A percentile compares a stretch with the other conserved stretches of the same genome.
phyloP scores from a whole-genome alignment of 1,284 basidiomycete genomes.

The Ceratobasidium sp. region DNA sequence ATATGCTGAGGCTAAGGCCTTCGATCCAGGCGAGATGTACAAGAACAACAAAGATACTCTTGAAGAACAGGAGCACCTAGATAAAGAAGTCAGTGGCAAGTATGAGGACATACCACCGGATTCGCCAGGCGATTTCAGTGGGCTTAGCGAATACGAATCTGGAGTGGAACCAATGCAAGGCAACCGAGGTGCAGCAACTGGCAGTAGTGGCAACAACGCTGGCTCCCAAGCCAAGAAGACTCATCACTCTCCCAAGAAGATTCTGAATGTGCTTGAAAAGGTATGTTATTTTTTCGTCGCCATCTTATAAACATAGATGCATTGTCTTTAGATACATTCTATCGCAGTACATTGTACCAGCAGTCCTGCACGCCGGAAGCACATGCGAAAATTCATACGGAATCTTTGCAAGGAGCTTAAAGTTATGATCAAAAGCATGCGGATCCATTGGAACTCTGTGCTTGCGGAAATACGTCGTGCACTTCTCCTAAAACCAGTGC shows the following conservation, averaged over 20 bases:
- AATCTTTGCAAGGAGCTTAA: not conserved
- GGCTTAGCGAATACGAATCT: not conserved
- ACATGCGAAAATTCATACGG: not conserved
- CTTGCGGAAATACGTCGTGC: constrained; percentile 24
- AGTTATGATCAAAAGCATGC: constrained; percentile 16
- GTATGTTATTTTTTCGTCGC: too few relatives aligned
- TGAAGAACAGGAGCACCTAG: not conserved
- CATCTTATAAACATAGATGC: not conserved
- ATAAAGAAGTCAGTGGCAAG: not conserved
- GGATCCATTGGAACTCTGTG: constrained; percentile 11
- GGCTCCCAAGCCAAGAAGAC: too few relatives aligned
- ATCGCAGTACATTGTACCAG: constrained; percentile 10
- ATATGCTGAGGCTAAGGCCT: not conserved
- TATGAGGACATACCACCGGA: not conserved
- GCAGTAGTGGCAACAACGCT: not conserved
- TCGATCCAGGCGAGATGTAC: not conserved
- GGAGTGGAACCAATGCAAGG: too few relatives aligned
- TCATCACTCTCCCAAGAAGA: too few relatives aligned
- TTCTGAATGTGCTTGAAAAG: not conserved
- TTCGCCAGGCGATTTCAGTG: not conserved
- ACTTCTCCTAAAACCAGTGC: not conserved
- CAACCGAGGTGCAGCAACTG: too few relatives aligned
- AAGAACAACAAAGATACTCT: not conserved
- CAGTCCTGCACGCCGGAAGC: not conserved
- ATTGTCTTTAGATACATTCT: not conserved